Evolutionary conservation across 331 rosid genomes (phyloP).

Genomic region (Spiraea crenata): DNA sequence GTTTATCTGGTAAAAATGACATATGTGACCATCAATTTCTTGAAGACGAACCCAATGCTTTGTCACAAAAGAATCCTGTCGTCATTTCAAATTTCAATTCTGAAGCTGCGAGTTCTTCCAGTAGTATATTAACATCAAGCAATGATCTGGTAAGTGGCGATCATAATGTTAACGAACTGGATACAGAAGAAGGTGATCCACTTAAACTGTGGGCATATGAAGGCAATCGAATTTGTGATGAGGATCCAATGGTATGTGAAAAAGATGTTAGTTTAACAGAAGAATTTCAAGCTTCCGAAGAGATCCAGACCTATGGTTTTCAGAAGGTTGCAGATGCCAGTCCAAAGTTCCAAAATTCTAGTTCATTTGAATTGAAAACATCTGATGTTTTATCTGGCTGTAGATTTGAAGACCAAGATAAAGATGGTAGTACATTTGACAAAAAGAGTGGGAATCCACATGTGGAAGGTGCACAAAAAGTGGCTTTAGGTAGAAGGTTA

Average conservation of each 20-base stretch:
- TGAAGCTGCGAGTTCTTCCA: constrained; percentile 8
- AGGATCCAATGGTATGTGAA: constrained; percentile 27
- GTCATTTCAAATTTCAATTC: constrained; percentile 27
- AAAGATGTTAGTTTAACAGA: constrained; percentile 18
- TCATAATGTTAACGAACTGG: constrained; percentile 17
- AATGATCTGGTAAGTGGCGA: constrained; percentile 25
- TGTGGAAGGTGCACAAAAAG: constrained; percentile 34
- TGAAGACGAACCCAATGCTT: constrained; percentile 23
- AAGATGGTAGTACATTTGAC: constrained; percentile 22
- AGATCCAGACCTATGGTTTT: constrained; percentile 23
- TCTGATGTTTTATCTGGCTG: constrained; percentile 14
- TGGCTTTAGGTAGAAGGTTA: constrained; percentile 20
- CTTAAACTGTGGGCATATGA: constrained; percentile 19
- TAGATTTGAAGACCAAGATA: constrained; percentile 22
- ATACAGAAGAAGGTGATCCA: constrained; percentile 33
- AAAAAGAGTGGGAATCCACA: constrained; percentile 7
- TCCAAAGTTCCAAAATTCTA: constrained; percentile 23
- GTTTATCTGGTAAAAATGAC: constrained; percentile 12
- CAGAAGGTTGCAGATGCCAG: constrained; percentile 31
- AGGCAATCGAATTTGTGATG: constrained; percentile 30
- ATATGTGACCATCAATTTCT: constrained; percentile 22
- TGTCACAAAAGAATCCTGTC: constrained; percentile 25
- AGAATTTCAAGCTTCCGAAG: constrained; percentile 30
- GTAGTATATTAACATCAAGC: constrained; percentile 12
- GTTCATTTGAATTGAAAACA: constrained; percentile 25